Base-by-base conservation (phyloP, 495 filamentous ascomycete genomes). In the Daldinia loculata region DNA sequence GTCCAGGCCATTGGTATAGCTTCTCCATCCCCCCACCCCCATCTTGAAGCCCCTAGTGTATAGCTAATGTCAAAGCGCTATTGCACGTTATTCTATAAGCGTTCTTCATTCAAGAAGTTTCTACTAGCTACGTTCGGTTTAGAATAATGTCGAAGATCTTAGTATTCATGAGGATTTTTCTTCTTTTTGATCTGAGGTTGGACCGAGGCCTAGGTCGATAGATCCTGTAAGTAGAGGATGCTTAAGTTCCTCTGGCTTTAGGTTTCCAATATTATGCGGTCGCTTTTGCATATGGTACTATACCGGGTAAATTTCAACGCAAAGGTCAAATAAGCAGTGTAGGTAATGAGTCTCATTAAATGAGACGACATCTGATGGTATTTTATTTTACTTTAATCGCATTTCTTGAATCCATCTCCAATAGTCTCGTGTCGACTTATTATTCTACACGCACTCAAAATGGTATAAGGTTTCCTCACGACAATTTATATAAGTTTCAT, bases 1-100 rank as follows among this genome's bases (percentile, higher is more conserved):
- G 6, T 29, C 57, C 41, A 62, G 30, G 30, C 61, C 55, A 19
- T 56, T 38, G 32, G 43, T 24, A 30, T 64, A 55, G 24, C 19
- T 52, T 60, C 55, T 45, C 26, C 32, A 38, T 56, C 19, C 7
- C 29, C 67, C 66, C 34, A 2, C 14, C 43, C 15, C 45, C 38
- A 43, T 17, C 53, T 56, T 52, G 15, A 12, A 51, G 48, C 1
- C 26, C 8, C 32, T 34, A 34, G 32, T 34, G 6, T 34, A 34
- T 34, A 34, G 32, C 3, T 34, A 26, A 36, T 34, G 53, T 59
- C 66, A 58, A 64, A 63, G 66, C 66, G 60, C 17, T 53, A 59
- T 29, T 6, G 4, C 1, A 53, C 11, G 15, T n/a, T 53, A 29
- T 53, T 9, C 24, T 22, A 12, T 15, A n/a, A 29, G 24, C 6